Conservation (phyloP, 1,284 basidiomycete genomes). For the Ustilago nuda region DNA sequence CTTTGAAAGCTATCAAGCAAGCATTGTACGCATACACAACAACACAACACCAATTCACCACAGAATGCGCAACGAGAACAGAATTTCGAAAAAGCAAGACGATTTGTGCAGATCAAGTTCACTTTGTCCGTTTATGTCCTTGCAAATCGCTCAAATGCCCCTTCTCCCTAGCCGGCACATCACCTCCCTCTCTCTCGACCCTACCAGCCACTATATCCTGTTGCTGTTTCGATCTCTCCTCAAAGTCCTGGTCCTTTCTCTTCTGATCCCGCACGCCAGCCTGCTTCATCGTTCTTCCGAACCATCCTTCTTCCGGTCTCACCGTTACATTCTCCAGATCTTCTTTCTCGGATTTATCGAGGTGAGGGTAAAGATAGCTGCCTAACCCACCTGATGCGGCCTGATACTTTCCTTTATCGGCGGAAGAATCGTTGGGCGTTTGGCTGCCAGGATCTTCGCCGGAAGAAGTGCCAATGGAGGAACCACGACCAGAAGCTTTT, state of each 20-base stretch:
- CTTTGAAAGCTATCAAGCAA: neutral
- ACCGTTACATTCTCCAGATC: constrained; percentile 28
- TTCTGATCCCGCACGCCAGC: constrained; percentile 25
- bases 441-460: constrained; percentile 6
- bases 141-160: constrained; percentile 21
- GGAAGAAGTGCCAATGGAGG: constrained; percentile 8
- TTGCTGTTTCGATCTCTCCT: constrained; percentile 8
- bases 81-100: neutral
- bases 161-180: constrained; percentile 2
- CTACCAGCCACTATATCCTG: neutral
- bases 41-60: neutral
- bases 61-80: no score
- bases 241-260: constrained; percentile 14
- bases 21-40: neutral
- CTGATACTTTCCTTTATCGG: constrained; percentile 14
- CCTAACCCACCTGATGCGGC: constrained; percentile 21
- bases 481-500: constrained; percentile 26
- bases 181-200: constrained; percentile 5
- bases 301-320: constrained; percentile 5
- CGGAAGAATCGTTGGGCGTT: neutral
- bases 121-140: constrained; percentile 18
- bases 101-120: neutral
- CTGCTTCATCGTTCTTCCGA: constrained; percentile 39
- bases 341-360: constrained; percentile 14
- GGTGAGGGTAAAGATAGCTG: constrained; percentile 13